These are phyloP conservation scores for Paracamarosporium sp. DNA, from an alignment of 2,329 filamentous ascomycete genomes.

Conservation along the genomic window DNA sequence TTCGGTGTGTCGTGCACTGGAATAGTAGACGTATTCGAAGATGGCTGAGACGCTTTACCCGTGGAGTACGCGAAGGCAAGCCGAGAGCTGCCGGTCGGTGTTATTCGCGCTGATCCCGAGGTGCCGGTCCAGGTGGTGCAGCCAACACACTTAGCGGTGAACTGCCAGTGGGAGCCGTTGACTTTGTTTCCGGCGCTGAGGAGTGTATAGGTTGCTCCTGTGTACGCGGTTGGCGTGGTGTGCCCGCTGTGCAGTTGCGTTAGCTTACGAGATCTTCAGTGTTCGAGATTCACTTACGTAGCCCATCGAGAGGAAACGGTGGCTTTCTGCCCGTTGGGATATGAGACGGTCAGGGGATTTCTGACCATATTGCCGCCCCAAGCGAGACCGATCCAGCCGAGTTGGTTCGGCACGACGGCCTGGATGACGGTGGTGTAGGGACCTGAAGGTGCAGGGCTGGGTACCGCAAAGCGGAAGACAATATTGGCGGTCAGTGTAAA, in stretches of 20 bases:
- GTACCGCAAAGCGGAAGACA: slow-evolving; percentile 37
- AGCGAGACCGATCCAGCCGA: slow-evolving; percentile 39
- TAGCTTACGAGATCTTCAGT: not conserved
- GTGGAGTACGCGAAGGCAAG: slow-evolving; percentile 33
- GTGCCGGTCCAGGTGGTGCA: slow-evolving; percentile 32
- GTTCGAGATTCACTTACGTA: slow-evolving; percentile 24
- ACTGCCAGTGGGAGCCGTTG: slow-evolving; percentile 42
- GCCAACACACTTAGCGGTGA: slow-evolving; percentile 37
- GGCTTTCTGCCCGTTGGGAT: slow-evolving; percentile 33
- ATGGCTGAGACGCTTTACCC: slow-evolving; percentile 26
- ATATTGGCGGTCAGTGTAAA: slow-evolving; percentile 33
- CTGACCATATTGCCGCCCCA: slow-evolving; percentile 41
- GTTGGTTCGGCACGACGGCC: slow-evolving; percentile 30
- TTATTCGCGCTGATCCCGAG: slow-evolving; percentile 22
- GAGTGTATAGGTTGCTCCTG: slow-evolving; percentile 29
- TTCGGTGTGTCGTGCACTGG: slow-evolving; percentile 35
- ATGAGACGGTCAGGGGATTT: slow-evolving; percentile 38
- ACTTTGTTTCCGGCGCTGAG: slow-evolving; percentile 33
- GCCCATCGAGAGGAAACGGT: slow-evolving; percentile 38
- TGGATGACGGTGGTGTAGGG: slow-evolving; percentile 38
- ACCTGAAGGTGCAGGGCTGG: slow-evolving; percentile 23
- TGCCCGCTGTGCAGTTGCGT: slow-evolving; percentile 23
- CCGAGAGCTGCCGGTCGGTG: slow-evolving; percentile 25
- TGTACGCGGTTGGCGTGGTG: slow-evolving; percentile 28
- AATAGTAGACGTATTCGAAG: slow-evolving; percentile 27